These are phyloP conservation scores for Pyropia yezoensis DNA, from an alignment of 23 red algal genomes.

Conservation along the genomic window DNA sequence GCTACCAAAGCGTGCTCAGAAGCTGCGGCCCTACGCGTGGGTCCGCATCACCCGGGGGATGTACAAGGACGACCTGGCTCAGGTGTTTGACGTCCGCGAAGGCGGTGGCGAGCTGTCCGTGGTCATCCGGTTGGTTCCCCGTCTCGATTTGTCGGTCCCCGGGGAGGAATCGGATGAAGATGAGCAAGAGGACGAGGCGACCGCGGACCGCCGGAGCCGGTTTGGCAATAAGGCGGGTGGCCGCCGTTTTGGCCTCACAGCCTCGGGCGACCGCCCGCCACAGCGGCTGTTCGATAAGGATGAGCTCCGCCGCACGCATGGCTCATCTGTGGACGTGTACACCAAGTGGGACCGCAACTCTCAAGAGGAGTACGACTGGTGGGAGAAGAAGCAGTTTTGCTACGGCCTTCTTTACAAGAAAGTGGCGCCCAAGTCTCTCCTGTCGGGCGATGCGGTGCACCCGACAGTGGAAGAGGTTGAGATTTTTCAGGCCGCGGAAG, in stretches of 20 bases:
- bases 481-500: constrained; percentile 62
- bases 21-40: constrained; percentile 65
- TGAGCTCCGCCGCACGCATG: constrained; percentile 40
- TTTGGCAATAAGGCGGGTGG: constrained; percentile 8
- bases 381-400: constrained; percentile 55
- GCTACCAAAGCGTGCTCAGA: constrained; percentile 35
- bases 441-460: constrained; percentile 48
- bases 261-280: constrained; percentile 42
- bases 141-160: constrained; percentile 53
- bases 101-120: constrained; percentile 42
- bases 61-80: constrained; percentile 90
- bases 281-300: constrained; percentile 80
- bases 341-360: constrained; percentile 55
- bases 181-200: constrained; percentile 31
- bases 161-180: constrained; percentile 31
- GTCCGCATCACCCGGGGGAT: constrained; percentile 72
- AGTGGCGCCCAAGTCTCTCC: constrained; percentile 38
- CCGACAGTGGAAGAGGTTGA: constrained; percentile 81
- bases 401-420: constrained; percentile 82
- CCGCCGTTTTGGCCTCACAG: constrained; percentile 5
- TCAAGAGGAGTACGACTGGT: constrained; percentile 77
- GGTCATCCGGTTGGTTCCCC: constrained; percentile 73
- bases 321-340: constrained; percentile 37
- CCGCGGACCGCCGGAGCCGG: no score
- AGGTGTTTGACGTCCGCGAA: constrained; percentile 80